Evolutionary conservation across 1,284 basidiomycete genomes (phyloP), one percentile per base, ranked within the genome.

Genomic region (Fomitopsis palustris): DNA sequence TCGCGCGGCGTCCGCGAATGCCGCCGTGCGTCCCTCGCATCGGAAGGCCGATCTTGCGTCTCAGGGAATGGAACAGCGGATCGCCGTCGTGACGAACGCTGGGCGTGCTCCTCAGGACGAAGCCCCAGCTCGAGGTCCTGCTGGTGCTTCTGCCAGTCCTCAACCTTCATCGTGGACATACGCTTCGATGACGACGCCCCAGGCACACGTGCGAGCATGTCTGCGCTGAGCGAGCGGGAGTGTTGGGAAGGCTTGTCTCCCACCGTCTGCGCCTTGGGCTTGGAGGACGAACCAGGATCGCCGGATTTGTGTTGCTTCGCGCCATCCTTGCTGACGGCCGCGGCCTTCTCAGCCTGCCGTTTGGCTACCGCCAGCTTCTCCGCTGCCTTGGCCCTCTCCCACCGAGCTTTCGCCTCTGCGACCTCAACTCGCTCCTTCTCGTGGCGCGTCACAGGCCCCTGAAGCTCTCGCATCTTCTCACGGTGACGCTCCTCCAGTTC

Each of bases 401-500:
- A 93, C 25, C 90, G 82, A 62, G 78, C 80, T 69, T 84, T 85
- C 12, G 90, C 91, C 12, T 81, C 82, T 55, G 80, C 81, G 21
- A 93, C 67, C 42, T 88, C 81, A 2, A 87, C 88, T 60, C 86
- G 81, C 67, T 92, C 87, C 67, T 83, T 84, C 73, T 86, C 84
- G 0, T 85, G 86, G 65, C 83, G 80, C 29, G 87, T 92, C 33
- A 93, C 72, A 16, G 90, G 90, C 33, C 78, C 84, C 72, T 93
- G 90, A 66, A 93, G 70, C 69, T 85, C 84, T 45, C 79, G 81
- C 77, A 93, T 82, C 75, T 90, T 91, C 75, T 90, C 86, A 58
- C 88, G 82, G 67, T 93, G 90, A n/a, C 91, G 79, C 67, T 90
- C 90, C 55, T 84, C 85, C 47, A 93, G 78, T 70, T 93, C 90